These are phyloP conservation scores for Helicocarpus griseus DNA, from an alignment of 2,329 filamentous ascomycete genomes.

Conservation along the genomic window DNA sequence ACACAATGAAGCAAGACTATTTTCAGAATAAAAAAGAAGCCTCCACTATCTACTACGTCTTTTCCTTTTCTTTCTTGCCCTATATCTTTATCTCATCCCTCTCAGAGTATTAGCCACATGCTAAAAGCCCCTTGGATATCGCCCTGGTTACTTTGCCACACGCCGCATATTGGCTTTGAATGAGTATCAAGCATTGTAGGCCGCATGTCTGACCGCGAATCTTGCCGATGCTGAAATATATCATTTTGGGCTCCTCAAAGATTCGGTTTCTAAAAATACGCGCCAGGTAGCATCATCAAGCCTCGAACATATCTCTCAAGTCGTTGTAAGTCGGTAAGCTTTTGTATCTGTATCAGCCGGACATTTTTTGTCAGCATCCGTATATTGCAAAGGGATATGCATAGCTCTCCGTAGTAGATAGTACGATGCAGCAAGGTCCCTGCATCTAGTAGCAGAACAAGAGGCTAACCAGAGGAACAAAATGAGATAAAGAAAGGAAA, in stretches of 20 bases:
- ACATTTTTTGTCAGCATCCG: neutral
- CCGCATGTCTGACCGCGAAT: no score
- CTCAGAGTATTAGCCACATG: neutral
- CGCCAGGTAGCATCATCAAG: neutral
- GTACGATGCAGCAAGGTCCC: no score
- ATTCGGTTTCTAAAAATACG: neutral
- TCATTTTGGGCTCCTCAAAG: no score
- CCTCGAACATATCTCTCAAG: slow-evolving; percentile 9
- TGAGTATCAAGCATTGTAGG: no score
- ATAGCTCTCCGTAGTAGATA: no score
- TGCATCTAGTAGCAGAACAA: neutral
- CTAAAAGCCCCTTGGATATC: neutral
- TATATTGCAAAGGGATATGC: neutral
- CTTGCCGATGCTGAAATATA: neutral
- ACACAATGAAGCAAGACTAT: neutral
- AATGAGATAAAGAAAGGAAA: neutral
- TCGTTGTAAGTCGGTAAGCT: slow-evolving; percentile 4
- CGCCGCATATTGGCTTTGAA: no score
- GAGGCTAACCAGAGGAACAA: neutral
- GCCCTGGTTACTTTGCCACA: no score
- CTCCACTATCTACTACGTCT: neutral
- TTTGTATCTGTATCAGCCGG: slow-evolving; percentile 2
- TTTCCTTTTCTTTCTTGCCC: neutral
- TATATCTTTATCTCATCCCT: neutral
- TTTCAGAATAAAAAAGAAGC: neutral